A percentile compares a stretch with the other conserved stretches of the same genome.
These are phyloP conservation scores for Ophiosphaerella herpotricha DNA, from an alignment of 2,329 filamentous ascomycete genomes.

Conservation along the genomic window DNA sequence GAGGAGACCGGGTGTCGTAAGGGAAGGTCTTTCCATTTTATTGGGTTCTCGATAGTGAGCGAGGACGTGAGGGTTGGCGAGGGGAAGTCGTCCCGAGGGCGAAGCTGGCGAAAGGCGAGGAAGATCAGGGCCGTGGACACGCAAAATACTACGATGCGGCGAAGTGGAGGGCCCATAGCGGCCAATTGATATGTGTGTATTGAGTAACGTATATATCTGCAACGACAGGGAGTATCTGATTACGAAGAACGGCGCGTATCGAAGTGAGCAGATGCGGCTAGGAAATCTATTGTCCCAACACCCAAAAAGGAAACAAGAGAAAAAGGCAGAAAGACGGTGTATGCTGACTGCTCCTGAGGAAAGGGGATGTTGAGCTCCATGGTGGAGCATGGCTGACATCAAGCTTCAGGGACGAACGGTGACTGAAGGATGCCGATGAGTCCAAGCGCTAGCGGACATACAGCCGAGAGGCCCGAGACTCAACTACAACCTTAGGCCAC, in stretches of 20 bases:
- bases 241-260: no score
- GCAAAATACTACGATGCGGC: slow-evolving; percentile 36
- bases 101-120: slow-evolving; percentile 38
- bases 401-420: slow-evolving; percentile 3
- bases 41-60: slow-evolving; percentile 28
- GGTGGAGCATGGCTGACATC: slow-evolving; percentile 9
- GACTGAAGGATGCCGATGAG: no score
- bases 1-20: slow-evolving; percentile 38
- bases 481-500: no score
- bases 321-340: neutral
- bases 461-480: no score
- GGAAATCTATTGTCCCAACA: neutral
- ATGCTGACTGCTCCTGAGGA: neutral
- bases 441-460: no score
- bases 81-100: slow-evolving; percentile 18
- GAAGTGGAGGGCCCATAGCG: slow-evolving; percentile 34
- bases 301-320: neutral
- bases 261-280: no score
- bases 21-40: slow-evolving; percentile 42
- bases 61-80: slow-evolving; percentile 31
- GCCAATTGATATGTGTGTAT: slow-evolving; percentile 1
- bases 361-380: slow-evolving; percentile 11
- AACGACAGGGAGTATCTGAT: no score
- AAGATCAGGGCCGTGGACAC: slow-evolving; percentile 32
- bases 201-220: neutral